Evolutionary conservation across 345 rosid species (phyloP).

Genomic region (Ceriops decandra): DNA sequence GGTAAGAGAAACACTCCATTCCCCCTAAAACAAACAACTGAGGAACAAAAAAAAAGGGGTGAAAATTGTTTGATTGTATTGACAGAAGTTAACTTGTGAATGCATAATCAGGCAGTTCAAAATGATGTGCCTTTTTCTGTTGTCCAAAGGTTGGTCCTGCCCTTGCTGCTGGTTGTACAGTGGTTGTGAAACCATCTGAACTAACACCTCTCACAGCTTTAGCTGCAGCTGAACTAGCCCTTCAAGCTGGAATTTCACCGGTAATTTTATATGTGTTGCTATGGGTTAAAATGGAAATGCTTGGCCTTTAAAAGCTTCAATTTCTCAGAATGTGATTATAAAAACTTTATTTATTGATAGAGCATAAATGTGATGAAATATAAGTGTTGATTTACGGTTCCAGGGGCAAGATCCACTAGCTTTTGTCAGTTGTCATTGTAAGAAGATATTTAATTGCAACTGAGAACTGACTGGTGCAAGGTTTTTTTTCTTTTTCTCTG

Average conservation of each 20-base stretch:
- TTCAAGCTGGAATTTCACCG: slow-evolving; percentile 98
- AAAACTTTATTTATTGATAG: too few species aligned
- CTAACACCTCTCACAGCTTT: slow-evolving; percentile 92
- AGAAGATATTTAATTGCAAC: too few species aligned
- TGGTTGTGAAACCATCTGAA: slow-evolving; percentile 92
- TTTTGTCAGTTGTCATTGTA: too few species aligned
- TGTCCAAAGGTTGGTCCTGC: slow-evolving; percentile 88
- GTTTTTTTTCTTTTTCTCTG: too few species aligned
- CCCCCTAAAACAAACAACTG: not conserved
- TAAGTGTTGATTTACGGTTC: too few species aligned
- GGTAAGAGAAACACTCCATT: not conserved
- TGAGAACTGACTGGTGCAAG: too few species aligned
- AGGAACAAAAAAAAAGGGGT: not conserved
- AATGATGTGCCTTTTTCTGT: slow-evolving; percentile 24
- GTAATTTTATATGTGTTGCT: slow-evolving; percentile 36
- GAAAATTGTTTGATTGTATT: slow-evolving; percentile 9
- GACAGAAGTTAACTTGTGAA: too few species aligned
- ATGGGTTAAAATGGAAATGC: too few species aligned
- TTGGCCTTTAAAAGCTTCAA: not conserved
- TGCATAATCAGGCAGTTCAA: not conserved
- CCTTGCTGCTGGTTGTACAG: slow-evolving; percentile 97
- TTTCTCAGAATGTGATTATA: too few species aligned
- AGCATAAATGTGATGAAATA: too few species aligned
- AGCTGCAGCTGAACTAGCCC: slow-evolving; percentile 90
- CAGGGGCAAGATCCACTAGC: too few species aligned